phyloP scores from a whole-genome alignment of 495 filamentous ascomycete species.

The Penicillium desertorum region DNA sequence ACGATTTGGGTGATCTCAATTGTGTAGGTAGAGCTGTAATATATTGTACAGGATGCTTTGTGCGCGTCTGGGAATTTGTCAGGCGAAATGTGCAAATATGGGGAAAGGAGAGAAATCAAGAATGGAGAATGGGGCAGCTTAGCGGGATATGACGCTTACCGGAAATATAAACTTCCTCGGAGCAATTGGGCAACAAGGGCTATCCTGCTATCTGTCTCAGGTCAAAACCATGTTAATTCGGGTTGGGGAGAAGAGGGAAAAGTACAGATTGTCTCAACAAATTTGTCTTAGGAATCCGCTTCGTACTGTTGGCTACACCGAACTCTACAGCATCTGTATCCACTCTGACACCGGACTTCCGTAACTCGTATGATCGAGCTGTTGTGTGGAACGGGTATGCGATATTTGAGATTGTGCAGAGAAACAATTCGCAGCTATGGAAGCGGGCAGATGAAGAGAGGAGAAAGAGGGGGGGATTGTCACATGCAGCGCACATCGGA shows the following conservation, averaged over 20 bases:
- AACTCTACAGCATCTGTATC: not conserved
- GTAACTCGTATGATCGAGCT: not conserved
- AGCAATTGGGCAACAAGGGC: constrained; percentile 6
- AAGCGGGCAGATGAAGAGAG: not conserved
- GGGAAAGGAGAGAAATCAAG: not conserved
- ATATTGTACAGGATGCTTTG: not conserved
- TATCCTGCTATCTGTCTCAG: not conserved
- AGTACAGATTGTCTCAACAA: constrained; percentile 3
- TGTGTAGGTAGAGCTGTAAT: not conserved
- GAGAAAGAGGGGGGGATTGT: constrained; percentile 1
- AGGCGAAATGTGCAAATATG: not conserved
- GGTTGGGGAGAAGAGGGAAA: not conserved
- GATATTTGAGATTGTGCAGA: not conserved
- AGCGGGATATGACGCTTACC: constrained; percentile 11
- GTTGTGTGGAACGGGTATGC: not conserved
- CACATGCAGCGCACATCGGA: not conserved
- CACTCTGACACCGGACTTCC: not conserved
- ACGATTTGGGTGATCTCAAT: not conserved
- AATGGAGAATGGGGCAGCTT: not conserved
- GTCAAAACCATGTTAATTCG: not conserved
- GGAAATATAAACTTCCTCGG: constrained; percentile 5
- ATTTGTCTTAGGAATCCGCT: constrained; percentile 19
- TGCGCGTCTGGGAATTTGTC: not conserved
- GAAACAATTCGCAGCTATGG: not conserved
- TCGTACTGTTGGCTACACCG: constrained; percentile 10